Evolutionary conservation across 2,329 filamentous ascomycete genomes (phyloP).

Genomic region (Neonectria neomacrospora): DNA sequence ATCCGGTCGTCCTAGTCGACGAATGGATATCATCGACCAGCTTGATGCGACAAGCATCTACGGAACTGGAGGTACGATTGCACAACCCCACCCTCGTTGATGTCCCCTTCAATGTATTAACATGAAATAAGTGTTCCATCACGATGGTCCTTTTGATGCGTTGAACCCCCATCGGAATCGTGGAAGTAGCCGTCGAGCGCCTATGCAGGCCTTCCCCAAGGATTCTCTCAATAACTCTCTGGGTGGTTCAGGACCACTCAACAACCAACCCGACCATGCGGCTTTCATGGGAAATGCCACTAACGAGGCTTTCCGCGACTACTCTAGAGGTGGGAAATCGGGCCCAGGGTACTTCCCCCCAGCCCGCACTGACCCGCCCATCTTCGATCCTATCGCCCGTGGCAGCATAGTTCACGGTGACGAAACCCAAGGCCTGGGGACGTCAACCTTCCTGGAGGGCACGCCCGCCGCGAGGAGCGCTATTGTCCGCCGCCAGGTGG

Average conservation of each 20-base stretch:
- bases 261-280: slow-evolving; percentile 83
- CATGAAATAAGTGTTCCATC: slow-evolving; percentile 84
- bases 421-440: slow-evolving; percentile 85
- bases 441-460: slow-evolving; percentile 94
- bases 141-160: slow-evolving; percentile 97
- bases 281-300: slow-evolving; percentile 84
- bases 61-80: slow-evolving; percentile 82
- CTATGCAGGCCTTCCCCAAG: slow-evolving; percentile 96
- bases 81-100: neutral
- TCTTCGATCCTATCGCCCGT: slow-evolving; percentile 76
- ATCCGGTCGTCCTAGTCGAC: slow-evolving; percentile 59
- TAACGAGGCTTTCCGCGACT: slow-evolving; percentile 90
- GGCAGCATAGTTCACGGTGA: slow-evolving; percentile 84
- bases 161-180: slow-evolving; percentile 95
- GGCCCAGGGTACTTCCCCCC: slow-evolving; percentile 31
- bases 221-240: slow-evolving; percentile 92
- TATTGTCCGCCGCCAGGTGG: slow-evolving; percentile 80
- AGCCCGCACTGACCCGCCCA: slow-evolving; percentile 55
- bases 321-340: slow-evolving; percentile 56
- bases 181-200: slow-evolving; percentile 82
- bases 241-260: slow-evolving; percentile 87
- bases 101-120: slow-evolving; percentile 9
- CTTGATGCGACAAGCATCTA: slow-evolving; percentile 97
- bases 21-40: slow-evolving; percentile 93
- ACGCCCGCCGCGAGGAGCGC: slow-evolving; percentile 85